A percentile compares a stretch with the other conserved stretches of the same genome.
Evolutionary conservation across 208 protist species (phyloP).

Genomic region (Crithidia fasciculata): DNA sequence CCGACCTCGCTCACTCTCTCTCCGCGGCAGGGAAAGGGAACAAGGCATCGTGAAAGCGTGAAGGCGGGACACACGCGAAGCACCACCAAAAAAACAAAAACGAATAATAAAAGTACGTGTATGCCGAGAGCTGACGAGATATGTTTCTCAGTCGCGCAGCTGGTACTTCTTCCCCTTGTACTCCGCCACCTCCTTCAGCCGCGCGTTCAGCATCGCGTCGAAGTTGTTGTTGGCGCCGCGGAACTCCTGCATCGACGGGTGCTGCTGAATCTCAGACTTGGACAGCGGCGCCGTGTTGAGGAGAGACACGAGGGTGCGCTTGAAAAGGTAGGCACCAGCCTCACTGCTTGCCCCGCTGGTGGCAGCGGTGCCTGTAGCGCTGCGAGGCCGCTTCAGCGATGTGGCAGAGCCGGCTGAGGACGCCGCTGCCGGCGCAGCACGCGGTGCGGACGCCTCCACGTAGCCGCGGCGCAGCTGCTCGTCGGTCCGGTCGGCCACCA

Average conservation of each 20-base stretch:
- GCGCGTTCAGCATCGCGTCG: constrained; percentile 56
- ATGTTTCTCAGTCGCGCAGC: constrained; percentile 41
- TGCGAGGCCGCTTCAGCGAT: too few species aligned
- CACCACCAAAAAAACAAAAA: not conserved
- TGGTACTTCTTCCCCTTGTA: constrained; percentile 68
- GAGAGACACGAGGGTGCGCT: constrained; percentile 47
- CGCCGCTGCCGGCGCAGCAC: too few species aligned
- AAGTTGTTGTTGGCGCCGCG: constrained; percentile 37
- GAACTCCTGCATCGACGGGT: constrained; percentile 46
- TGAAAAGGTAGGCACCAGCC: constrained; percentile 36
- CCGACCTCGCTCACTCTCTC: too few species aligned
- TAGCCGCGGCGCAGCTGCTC: constrained; percentile 24
- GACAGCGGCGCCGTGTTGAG: constrained; percentile 47
- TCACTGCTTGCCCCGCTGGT: not conserved
- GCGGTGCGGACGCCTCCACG: not conserved
- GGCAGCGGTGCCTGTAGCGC: too few species aligned
- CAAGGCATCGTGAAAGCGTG: too few species aligned
- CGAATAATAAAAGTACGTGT: not conserved
- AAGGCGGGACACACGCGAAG: too few species aligned
- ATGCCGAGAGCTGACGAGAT: not conserved
- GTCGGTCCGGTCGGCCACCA: constrained; percentile 34
- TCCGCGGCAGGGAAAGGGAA: too few species aligned
- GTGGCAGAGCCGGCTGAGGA: too few species aligned
- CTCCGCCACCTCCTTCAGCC: constrained; percentile 60
- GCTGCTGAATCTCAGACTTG: constrained; percentile 39